A percentile compares a stretch with the other conserved stretches of the same genome.
Conservation (phyloP, 179 eudicot genomes). For the Camellia oleifera region DNA sequence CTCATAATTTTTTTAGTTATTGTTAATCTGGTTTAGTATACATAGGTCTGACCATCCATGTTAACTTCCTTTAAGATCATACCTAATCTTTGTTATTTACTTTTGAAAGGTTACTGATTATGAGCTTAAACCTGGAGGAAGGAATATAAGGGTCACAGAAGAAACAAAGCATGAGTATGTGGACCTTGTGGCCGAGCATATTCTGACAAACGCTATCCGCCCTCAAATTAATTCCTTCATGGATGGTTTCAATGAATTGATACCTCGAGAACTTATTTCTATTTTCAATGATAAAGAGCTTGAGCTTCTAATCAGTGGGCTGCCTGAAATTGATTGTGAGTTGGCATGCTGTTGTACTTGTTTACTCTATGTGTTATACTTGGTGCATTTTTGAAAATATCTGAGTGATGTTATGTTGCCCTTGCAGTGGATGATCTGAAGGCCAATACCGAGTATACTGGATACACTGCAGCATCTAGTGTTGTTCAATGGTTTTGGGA, state of each 20-base stretch:
- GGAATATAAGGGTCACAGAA: slow-evolving; percentile 93
- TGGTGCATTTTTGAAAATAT: slow-evolving; percentile 5
- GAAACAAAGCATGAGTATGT: slow-evolving; percentile 98
- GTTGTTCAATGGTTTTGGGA: slow-evolving; percentile 99
- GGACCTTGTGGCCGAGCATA: slow-evolving; percentile 98
- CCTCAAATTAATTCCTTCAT: slow-evolving; percentile 96
- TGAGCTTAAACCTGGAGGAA: slow-evolving; percentile 99
- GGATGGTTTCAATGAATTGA: slow-evolving; percentile 87
- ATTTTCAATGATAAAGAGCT: slow-evolving; percentile 96
- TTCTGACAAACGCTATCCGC: slow-evolving; percentile 94
- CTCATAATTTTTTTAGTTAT: neutral
- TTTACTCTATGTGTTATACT: neutral
- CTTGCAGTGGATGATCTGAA: slow-evolving; percentile 92
- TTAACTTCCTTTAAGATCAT: neutral
- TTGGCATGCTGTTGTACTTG: slow-evolving; percentile 15
- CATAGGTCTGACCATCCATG: neutral
- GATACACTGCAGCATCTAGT: slow-evolving; percentile 73
- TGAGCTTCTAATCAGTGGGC: slow-evolving; percentile 96
- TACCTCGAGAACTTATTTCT: slow-evolving; percentile 86
- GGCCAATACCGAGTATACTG: slow-evolving; percentile 93
- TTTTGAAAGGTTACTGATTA: slow-evolving; percentile 76
- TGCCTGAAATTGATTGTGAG: slow-evolving; percentile 98
- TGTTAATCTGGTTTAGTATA: neutral
- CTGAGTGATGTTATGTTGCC: slow-evolving; percentile 18
- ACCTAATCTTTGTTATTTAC: slow-evolving; percentile 10